Base-by-base conservation (phyloP, 441 rosid genomes). In the Jatropha podagrica region DNA sequence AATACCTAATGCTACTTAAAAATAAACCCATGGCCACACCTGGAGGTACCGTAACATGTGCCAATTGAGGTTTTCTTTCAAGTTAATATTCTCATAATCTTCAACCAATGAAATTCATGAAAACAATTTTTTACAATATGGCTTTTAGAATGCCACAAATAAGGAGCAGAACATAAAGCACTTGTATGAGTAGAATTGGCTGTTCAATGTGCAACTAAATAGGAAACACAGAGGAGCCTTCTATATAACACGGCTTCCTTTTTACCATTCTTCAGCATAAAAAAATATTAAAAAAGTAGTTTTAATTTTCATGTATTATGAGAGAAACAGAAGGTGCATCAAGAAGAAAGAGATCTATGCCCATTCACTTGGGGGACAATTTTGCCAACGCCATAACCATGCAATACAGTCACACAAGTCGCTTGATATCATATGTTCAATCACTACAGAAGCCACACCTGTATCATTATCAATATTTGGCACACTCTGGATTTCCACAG, bases 391-490 rank as follows among this genome's bases (percentile, higher is more conserved):
- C 23, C 15, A 59, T 26, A 0, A 9, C 3, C 23, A 23, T 2
- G 23, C 13, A 38, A 42, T 17, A 69, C 27, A 54, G 42, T 27
- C 65, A 15, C 51, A 37, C 20, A 37, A n/a, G 42, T 44, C 58
- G 41, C 9, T 72, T 6, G 26, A 72, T 14, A 65, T 7, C 8
- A 37, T 46, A 51, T 38, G 10, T n/a, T 40, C 71, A 77, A 32
- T 20, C 38, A 41, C 37, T 75, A 52, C 63, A 52, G 12, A 54
- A 58, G 52, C 65, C 59, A 70, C 48, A 90, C 90, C 92, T 74
- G 83, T 65, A 80, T 77, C 81, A 62, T 65, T 79, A 79, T 78
- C 69, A 48, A 85, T 54, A 79, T 70, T 78, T 67, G 82, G 78
- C 69, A 79, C 81, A 77, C 70, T 65, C 32, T 65, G 79, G 40